Evolutionary conservation across 495 filamentous ascomycete genomes (phyloP), one percentile per base, ranked within the genome.

Genomic region (Peziza echinospora): DNA sequence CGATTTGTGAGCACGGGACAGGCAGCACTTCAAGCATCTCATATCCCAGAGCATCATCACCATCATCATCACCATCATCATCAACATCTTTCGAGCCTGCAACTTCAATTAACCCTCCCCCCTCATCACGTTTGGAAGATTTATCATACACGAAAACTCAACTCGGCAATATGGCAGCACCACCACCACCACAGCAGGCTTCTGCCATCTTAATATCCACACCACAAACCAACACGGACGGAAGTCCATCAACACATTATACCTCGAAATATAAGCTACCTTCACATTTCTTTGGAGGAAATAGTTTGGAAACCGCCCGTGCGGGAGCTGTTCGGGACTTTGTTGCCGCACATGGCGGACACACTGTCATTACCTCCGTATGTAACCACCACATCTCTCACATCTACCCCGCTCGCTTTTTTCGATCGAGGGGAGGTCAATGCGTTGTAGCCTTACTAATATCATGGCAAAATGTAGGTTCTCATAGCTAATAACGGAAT

Each of bases 401-500:
- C 4, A 22, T 19, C 17, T n/a, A 5, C 23, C n/a, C 16, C 13
- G 22, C 11, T 34, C 24, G 22, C 26, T 42, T 48, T 24, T n/a
- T 26, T 16, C 9, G 37, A 41, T 24, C 23, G 37, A 23, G 42
- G 51, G 26, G 51, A 41, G 7, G 8, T 23, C 45, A 19, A 46
- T 47, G 8, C n/a, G 11, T 1, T 41, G 22, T 41, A n/a, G n/a
- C n/a, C n/a, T n/a, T n/a, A n/a, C n/a, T n/a, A n/a, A n/a, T n/a
- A n/a, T n/a, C 26, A 34, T 34, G 8, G 26, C 26, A n/a, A 8
- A n/a, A n/a, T 8, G 17, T 59, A 97, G 89, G 84, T 99, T 21
- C 74, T 99, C 49, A 99, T 99, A 63, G 89, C 89, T 62, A 99
- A 99, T 69, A 99, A 99, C 68, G 89, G 89, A 73, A 99, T 99